These are phyloP conservation scores for Eutreptiella sp. DNA, from an alignment of 208 protist species.

Conservation along the genomic window DNA sequence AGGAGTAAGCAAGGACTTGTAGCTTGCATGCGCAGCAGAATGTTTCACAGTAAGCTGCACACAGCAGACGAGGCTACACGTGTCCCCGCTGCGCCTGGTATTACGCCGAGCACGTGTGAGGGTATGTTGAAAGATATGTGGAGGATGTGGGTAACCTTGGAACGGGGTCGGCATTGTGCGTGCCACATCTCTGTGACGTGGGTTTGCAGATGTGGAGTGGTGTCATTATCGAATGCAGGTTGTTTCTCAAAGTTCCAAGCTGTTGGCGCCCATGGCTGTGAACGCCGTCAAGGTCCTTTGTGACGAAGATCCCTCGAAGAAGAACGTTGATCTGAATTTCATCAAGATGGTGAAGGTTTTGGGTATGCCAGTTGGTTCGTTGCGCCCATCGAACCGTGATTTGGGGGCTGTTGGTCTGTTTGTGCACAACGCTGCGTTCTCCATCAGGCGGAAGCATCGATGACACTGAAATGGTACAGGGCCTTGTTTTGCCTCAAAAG, in stretches of 20 bases:
- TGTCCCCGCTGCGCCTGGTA: too few relatives aligned
- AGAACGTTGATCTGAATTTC: constrained; percentile 94
- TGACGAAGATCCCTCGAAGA: constrained; percentile 56
- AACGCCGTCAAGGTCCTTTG: constrained; percentile 88
- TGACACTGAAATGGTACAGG: constrained; percentile 91
- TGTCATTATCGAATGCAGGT: too few relatives aligned
- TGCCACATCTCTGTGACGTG: constrained; percentile 36
- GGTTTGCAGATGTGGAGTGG: too few relatives aligned
- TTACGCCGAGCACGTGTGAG: too few relatives aligned
- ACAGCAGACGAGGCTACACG: too few relatives aligned
- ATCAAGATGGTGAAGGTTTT: constrained; percentile 86
- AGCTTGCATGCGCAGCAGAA: too few relatives aligned
- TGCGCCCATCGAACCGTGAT: neutral
- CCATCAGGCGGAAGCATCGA: constrained; percentile 98
- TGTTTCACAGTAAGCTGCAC: too few relatives aligned
- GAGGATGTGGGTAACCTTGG: too few relatives aligned
- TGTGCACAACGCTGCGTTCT: neutral
- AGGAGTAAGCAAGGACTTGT: too few relatives aligned
- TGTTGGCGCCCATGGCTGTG: constrained; percentile 97
- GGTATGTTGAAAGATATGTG: too few relatives aligned
- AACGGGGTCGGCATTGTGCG: too few relatives aligned
- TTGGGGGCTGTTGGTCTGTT: neutral
- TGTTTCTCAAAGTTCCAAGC: constrained; percentile 88
- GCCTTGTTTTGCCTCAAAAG: constrained; percentile 90
- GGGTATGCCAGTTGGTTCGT: constrained; percentile 36